Evolutionary conservation across 768 basidiomycete genomes (phyloP).

Genomic region (Strobilomyces echinocephalus): DNA sequence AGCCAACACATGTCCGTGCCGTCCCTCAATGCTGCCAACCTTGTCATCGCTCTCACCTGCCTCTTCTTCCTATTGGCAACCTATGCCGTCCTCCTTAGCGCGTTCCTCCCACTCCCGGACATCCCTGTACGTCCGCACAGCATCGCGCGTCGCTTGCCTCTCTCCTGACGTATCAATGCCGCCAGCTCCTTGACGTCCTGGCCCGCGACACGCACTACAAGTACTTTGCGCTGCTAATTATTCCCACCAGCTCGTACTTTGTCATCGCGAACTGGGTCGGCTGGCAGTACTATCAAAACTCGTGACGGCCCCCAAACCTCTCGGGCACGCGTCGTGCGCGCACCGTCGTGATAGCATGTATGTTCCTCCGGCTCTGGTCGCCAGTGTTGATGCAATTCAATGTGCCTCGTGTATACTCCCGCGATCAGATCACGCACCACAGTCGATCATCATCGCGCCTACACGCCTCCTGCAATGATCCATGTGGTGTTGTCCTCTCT

Average conservation of each 20-base stretch:
- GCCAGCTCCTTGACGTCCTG: slow-evolving; percentile 59
- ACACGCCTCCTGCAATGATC: slow-evolving; percentile 21
- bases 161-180: slow-evolving; percentile 20
- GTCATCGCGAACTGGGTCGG: slow-evolving; percentile 99
- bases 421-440: slow-evolving; percentile 19
- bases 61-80: slow-evolving; percentile 53
- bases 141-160: neutral
- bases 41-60: slow-evolving; percentile 42
- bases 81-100: slow-evolving; percentile 63
- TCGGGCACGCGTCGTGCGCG: neutral
- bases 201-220: slow-evolving; percentile 84
- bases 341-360: slow-evolving; percentile 1
- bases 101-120: slow-evolving; percentile 52
- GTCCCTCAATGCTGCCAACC: slow-evolving; percentile 39
- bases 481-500: slow-evolving; percentile 11
- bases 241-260: slow-evolving; percentile 82
- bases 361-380: slow-evolving; percentile 2
- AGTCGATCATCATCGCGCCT: slow-evolving; percentile 14
- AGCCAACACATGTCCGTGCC: slow-evolving; percentile 21
- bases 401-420: slow-evolving; percentile 21
- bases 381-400: slow-evolving; percentile 14
- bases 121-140: slow-evolving; percentile 41
- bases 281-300: slow-evolving; percentile 95
- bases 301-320: slow-evolving; percentile 37
- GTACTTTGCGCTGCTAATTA: slow-evolving; percentile 72